Percentiles rank a stretch among this genome's conserved stretches.
phyloP scores from a whole-genome alignment of 345 rosid species.

The Ailanthus altissimus region DNA sequence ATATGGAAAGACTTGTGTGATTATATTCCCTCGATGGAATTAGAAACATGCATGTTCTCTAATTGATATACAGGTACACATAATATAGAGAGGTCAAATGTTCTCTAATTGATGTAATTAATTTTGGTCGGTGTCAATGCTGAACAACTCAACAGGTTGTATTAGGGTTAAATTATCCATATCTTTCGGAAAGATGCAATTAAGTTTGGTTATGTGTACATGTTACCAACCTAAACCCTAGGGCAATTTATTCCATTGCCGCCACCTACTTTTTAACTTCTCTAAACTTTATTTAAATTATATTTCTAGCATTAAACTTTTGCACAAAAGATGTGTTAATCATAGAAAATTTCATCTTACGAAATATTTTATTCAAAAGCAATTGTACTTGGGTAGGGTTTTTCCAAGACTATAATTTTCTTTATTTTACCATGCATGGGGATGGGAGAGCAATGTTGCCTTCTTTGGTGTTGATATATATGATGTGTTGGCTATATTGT shows the following conservation, averaged over 20 bases:
- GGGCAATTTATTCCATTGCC: slow-evolving; percentile 4
- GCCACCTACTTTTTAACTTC: neutral
- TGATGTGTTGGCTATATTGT: neutral
- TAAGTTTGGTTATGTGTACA: neutral
- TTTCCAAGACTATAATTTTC: neutral
- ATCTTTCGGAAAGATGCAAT: neutral
- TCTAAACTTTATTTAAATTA: slow-evolving; percentile 3
- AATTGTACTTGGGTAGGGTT: neutral
- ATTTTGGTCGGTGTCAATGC: neutral
- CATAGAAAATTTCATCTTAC: neutral
- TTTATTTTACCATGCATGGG: slow-evolving; percentile 2
- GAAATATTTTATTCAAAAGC: slow-evolving; percentile 9
- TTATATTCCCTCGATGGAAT: no score
- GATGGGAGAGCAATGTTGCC: slow-evolving; percentile 6
- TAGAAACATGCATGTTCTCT: no score
- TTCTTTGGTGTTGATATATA: neutral
- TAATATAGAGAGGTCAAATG: slow-evolving; percentile 5
- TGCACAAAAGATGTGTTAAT: slow-evolving; percentile 1
- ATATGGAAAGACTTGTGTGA: no score
- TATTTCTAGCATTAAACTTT: slow-evolving; percentile 11
- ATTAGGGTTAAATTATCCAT: neutral
- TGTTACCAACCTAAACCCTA: slow-evolving; percentile 9
- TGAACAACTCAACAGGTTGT: neutral
- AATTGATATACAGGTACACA: no score
- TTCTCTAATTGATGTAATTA: neutral